phyloP scores from a whole-genome alignment of 352 stramenopile genomes.

The Globisporangium nodosum region DNA sequence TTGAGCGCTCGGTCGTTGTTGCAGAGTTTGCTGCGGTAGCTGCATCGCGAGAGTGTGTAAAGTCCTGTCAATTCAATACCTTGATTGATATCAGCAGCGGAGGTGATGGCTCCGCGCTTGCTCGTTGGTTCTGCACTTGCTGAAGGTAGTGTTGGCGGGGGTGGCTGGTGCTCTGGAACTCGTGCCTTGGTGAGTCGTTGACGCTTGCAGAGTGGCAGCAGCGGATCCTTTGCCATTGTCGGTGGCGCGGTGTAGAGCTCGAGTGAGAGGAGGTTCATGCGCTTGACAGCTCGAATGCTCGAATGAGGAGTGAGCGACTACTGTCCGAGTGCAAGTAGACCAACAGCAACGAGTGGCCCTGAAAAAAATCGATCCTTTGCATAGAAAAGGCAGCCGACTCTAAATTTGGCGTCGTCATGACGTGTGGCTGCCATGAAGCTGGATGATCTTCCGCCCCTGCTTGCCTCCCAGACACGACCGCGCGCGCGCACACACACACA shows the following conservation, averaged over 20 bases:
- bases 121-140: too few relatives aligned
- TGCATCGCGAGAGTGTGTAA: neutral
- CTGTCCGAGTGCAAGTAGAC: too few relatives aligned
- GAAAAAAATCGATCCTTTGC: neutral
- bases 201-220: neutral
- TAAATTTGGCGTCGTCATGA: neutral
- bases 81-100: too few relatives aligned
- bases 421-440: neutral
- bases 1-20: slow-evolving; percentile 25
- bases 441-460: too few relatives aligned
- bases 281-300: neutral
- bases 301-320: neutral
- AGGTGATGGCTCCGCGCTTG: neutral
- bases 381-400: neutral
- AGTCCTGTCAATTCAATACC: too few relatives aligned
- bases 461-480: too few relatives aligned
- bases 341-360: neutral
- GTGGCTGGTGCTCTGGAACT: too few relatives aligned
- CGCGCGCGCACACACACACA: too few relatives aligned
- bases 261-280: neutral
- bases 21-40: slow-evolving; percentile 27
- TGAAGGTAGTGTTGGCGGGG: too few relatives aligned
- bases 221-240: neutral
- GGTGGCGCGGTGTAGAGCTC: neutral
- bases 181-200: neutral